A percentile compares a stretch with the other conserved stretches of the same genome.
Evolutionary conservation across 2,329 filamentous ascomycete genomes (phyloP).

Genomic region (Bipolaris zeicola): DNA sequence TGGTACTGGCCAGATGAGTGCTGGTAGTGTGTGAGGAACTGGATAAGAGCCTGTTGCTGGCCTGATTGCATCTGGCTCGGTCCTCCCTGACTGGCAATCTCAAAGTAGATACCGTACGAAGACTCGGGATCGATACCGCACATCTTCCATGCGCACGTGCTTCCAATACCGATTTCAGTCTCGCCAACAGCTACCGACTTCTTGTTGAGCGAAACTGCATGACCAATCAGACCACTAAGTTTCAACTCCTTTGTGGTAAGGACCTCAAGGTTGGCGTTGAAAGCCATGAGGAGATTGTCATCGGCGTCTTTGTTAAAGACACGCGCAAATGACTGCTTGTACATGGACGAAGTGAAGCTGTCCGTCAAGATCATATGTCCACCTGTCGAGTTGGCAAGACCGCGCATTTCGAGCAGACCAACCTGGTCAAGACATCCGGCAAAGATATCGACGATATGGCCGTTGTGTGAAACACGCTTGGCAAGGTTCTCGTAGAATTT

Average conservation of each 20-base stretch:
- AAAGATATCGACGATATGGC: conserved; percentile 97
- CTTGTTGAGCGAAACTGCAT: conserved; percentile 96
- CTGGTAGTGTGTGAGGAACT: conserved; percentile 98
- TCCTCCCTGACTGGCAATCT: conserved; percentile 92
- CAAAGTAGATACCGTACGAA: conserved; percentile 96
- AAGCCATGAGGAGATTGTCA: conserved; percentile 95
- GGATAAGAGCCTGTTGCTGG: conserved; percentile 92
- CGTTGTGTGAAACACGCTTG: conserved; percentile 93
- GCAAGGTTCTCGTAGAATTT: conserved; percentile 98
- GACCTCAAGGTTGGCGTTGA: conserved; percentile 95
- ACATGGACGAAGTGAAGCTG: conserved; percentile 98
- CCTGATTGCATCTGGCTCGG: conserved; percentile 83
- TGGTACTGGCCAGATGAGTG: conserved; percentile 97
- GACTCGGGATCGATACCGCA: conserved; percentile 93
- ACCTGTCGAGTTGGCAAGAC: conserved; percentile 91
- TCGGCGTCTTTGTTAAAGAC: conserved; percentile 96
- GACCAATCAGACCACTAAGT: conserved; percentile 94
- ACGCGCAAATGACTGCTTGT: conserved; percentile 96
- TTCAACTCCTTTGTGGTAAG: conserved; percentile 98
- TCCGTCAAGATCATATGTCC: conserved; percentile 98
- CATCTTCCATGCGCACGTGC: conserved; percentile 99
- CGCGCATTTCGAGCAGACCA: conserved; percentile 97
- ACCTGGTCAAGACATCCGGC: conserved; percentile 97
- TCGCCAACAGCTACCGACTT: conserved; percentile 97
- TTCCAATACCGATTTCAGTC: conserved; percentile 97